Percentiles rank a stretch among this genome's conserved stretches.
These are phyloP conservation scores for Cercospora nicotianae DNA, from an alignment of 2,329 filamentous ascomycete species.

Conservation along the genomic window DNA sequence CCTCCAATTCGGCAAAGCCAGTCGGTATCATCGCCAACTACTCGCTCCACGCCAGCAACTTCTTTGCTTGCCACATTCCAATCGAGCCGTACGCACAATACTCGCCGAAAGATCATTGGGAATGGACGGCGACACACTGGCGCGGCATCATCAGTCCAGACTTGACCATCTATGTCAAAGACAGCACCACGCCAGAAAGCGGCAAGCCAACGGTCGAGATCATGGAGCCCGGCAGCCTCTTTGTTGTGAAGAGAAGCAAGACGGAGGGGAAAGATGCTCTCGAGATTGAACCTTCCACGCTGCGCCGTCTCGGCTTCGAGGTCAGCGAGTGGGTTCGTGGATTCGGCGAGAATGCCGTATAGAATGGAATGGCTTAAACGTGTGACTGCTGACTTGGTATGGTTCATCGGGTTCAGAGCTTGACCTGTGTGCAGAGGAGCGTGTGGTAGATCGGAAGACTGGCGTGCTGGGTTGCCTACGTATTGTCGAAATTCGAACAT, in stretches of 20 bases:
- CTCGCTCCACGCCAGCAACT: conserved; percentile 75
- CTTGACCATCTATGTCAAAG: conserved; percentile 67
- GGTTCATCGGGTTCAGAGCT: neutral
- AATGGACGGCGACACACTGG: conserved; percentile 96
- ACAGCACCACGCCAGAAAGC: conserved; percentile 30
- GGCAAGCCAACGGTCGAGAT: conserved; percentile 41
- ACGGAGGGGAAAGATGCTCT: conserved; percentile 32
- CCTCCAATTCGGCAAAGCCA: conserved; percentile 50
- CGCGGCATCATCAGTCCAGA: conserved; percentile 81
- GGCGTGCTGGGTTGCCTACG: neutral
- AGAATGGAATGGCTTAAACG: neutral
- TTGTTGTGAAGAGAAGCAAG: conserved; percentile 44
- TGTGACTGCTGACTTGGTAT: neutral
- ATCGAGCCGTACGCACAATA: conserved; percentile 68
- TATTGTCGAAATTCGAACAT: conserved; percentile 1
- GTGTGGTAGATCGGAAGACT: neutral
- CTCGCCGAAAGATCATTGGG: conserved; percentile 86
- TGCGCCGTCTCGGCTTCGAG: conserved; percentile 80
- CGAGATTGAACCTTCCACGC: conserved; percentile 50
- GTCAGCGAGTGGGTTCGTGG: conserved; percentile 73
- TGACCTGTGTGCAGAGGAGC: neutral
- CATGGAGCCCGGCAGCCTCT: conserved; percentile 44
- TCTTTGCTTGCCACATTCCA: conserved; percentile 70
- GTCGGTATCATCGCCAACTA: conserved; percentile 77
- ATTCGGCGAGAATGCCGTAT: conserved; percentile 29